Conservation (phyloP, 2,329 filamentous ascomycete species). For the Colletotrichum sp. region DNA sequence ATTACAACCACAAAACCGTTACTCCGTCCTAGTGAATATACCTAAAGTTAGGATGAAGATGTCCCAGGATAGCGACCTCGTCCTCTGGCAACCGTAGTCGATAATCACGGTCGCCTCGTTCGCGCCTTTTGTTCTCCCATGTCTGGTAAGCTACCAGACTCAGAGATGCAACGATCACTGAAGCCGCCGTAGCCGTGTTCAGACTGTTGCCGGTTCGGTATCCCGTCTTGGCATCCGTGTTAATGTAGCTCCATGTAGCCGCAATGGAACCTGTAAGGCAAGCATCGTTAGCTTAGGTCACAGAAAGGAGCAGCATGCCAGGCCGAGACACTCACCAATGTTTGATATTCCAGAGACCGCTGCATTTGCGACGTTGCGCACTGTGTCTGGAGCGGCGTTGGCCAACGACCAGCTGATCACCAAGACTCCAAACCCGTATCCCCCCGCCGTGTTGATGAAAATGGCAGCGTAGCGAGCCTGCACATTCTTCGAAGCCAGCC, state of each 20-base stretch:
- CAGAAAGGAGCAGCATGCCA: neutral
- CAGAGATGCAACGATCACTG: conserved; percentile 26
- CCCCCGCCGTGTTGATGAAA: conserved; percentile 31
- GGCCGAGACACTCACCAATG: conserved; percentile 23
- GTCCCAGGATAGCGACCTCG: conserved; percentile 25
- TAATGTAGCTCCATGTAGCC: conserved; percentile 32
- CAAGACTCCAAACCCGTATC: conserved; percentile 27
- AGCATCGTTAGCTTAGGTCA: neutral
- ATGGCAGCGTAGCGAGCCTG: conserved; percentile 30
- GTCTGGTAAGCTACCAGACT: conserved; percentile 24
- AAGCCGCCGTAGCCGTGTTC: conserved; percentile 27
- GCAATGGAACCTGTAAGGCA: conserved; percentile 26
- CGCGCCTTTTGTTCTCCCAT: conserved; percentile 30
- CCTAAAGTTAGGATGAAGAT: conserved; percentile 28
- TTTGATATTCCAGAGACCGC: conserved; percentile 30
- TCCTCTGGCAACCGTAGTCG: conserved; percentile 21
- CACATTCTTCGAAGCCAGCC: conserved; percentile 26
- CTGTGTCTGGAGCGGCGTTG: conserved; percentile 30
- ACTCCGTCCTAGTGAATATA: conserved; percentile 24
- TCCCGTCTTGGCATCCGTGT: conserved; percentile 28
- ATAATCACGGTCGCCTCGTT: conserved; percentile 26
- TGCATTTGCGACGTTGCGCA: conserved; percentile 29
- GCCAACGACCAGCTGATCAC: conserved; percentile 30
- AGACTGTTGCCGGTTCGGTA: conserved; percentile 30
- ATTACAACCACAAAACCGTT: rapidly evolving